Conservation (phyloP, 768 basidiomycete genomes). For the Gelatoporia subvermispora region DNA sequence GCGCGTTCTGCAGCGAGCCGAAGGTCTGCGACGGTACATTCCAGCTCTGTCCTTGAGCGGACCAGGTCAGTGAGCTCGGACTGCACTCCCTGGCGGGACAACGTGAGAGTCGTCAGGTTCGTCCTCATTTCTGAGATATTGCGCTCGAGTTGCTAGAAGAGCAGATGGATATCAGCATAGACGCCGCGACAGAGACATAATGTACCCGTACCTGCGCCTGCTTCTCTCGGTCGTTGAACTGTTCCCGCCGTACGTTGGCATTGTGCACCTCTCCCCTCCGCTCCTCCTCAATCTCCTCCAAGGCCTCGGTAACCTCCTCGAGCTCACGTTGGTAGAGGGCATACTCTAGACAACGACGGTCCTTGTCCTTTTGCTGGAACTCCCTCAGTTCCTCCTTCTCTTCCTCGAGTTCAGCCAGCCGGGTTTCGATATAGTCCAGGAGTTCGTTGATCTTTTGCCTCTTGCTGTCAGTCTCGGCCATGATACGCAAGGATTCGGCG, state of each 20-base stretch:
- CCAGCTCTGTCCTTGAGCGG: conserved; percentile 78
- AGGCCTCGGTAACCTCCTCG: conserved; percentile 78
- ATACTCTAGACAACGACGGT: conserved; percentile 91
- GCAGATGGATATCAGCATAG: neutral
- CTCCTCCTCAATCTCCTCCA: conserved; percentile 86
- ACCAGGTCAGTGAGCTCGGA: conserved; percentile 84
- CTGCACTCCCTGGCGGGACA: conserved; percentile 72
- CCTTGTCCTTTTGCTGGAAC: conserved; percentile 94
- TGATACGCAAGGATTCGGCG: conserved; percentile 88
- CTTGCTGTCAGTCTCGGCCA: conserved; percentile 94
- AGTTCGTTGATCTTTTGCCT: conserved; percentile 88
- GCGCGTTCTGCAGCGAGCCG: conserved; percentile 59
- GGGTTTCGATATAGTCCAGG: conserved; percentile 85
- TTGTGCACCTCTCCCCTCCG: conserved; percentile 77
- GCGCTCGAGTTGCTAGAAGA: conserved; percentile 62
- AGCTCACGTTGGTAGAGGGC: conserved; percentile 89
- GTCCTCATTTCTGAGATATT: conserved; percentile 68
- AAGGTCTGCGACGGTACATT: conserved; percentile 79
- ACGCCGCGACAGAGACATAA: neutral
- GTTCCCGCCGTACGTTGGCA: conserved; percentile 76
- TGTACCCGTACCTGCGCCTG: conserved; percentile 62
- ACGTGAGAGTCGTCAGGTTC: conserved; percentile 58
- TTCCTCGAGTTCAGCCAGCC: conserved; percentile 88
- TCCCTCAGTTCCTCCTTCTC: conserved; percentile 98
- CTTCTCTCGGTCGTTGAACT: conserved; percentile 80